phyloP scores from a whole-genome alignment of 2,329 filamentous ascomycete species.

The Neofusicoccum cordaticola region DNA sequence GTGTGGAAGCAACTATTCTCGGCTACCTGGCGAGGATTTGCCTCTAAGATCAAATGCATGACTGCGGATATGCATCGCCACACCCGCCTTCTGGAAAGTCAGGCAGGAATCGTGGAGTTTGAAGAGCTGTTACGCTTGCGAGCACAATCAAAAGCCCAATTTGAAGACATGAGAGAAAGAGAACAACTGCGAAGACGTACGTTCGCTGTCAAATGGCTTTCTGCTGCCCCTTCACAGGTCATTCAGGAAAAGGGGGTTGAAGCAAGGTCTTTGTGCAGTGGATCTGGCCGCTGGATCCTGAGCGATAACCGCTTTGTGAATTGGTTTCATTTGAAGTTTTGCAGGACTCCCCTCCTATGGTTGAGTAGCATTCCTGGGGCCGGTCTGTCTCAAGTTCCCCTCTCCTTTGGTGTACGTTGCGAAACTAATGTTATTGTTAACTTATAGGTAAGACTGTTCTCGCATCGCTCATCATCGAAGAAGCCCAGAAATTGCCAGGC shows the following conservation, averaged over 20 bases:
- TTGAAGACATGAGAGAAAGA: not conserved
- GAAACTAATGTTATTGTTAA: not conserved
- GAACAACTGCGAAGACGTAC: slow-evolving; percentile 18
- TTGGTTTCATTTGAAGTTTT: not conserved
- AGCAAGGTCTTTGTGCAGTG: not conserved
- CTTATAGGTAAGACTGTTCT: slow-evolving; percentile 43
- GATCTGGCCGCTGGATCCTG: not conserved
- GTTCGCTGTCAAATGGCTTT: slow-evolving; percentile 20
- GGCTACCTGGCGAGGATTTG: slow-evolving; percentile 26
- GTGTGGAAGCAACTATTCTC: slow-evolving; percentile 28
- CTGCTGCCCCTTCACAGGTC: not conserved
- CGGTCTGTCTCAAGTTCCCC: slow-evolving; percentile 25
- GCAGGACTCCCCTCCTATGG: slow-evolving; percentile 32
- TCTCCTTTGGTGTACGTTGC: not conserved
- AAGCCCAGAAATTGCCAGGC: slow-evolving; percentile 25
- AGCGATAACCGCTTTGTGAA: not conserved
- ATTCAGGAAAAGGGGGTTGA: not conserved
- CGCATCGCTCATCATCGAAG: slow-evolving; percentile 39
- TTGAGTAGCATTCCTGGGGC: slow-evolving; percentile 42
- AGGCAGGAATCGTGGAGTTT: slow-evolving; percentile 22
- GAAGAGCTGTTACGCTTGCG: slow-evolving; percentile 15
- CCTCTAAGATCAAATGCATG: slow-evolving; percentile 20
- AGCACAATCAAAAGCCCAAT: slow-evolving; percentile 1
- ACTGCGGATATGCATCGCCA: slow-evolving; percentile 22
- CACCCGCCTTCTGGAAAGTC: slow-evolving; percentile 22